Base-by-base conservation (phyloP, 2,329 filamentous ascomycete species). In the Diaporthe vaccinii region DNA sequence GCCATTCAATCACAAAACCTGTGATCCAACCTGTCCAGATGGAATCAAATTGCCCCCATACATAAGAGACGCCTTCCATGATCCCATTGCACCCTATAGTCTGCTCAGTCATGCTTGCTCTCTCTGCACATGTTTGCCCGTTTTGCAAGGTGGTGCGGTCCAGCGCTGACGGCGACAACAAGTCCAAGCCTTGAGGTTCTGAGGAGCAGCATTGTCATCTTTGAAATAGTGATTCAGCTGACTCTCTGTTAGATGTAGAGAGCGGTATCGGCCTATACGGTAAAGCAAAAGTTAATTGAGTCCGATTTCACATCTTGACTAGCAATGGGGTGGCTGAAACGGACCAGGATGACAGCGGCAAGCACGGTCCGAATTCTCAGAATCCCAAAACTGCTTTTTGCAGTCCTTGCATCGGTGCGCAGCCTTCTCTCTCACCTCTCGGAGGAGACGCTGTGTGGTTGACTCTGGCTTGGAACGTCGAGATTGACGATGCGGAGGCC, bases 401-500 rank as follows among this genome's bases (percentile, higher is more conserved):
- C 39, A 62, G 3, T 0, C 5, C 6, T 3, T 62, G 58, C 58
- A 61, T 25, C 22, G 46, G 22, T n/a, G 46, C 3, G 1, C 6
- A 20, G 1, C 8, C 14, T 36, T 8, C 3, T 12, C 17, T 22
- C 3, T 3, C 3, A n/a, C 1, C 2, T 3, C 6, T 39, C 6
- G 55, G 22, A 15, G 0, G 10, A 17, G 12, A 25, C 10, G 20
- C 14, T 62, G 10, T 2, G 15, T 28, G 36, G 8, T 10, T 4
- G 34, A 2, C 34, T n/a, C 22, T 59, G 22, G 6, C 34, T 39
- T 2, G 9, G 31, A 17, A 36, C 10, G 1, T 4, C 2, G 6
- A 22, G 53, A n/a, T 55, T 55, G 25, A 6, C 17, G 5, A 58
- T 22, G 3, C 2, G 57, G 3, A 59, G 34, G 15, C 15, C 3